Evolutionary conservation across 352 stramenopile genomes (phyloP), one percentile per base, ranked within the genome.

Genomic region (Pythium phragmiticola): DNA sequence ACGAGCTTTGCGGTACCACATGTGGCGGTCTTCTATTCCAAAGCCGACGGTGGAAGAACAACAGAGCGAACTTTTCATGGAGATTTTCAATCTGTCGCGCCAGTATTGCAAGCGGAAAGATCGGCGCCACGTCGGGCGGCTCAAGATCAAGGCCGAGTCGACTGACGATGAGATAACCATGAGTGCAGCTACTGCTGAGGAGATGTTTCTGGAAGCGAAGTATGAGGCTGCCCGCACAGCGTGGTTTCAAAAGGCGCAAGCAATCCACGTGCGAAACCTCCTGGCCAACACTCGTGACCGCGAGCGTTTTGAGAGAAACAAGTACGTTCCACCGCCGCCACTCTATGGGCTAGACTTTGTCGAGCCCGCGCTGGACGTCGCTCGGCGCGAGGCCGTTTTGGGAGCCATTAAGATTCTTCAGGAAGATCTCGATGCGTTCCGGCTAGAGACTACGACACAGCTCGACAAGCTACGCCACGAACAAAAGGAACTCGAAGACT

Each of bases 51-150:
- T 47, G 0, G 80, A 90, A 36, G 85, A 94, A 61, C 64, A 73
- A 3, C 63, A 75, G 19, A 90, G 78, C 46, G 70, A 73, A 30
- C 64, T 89, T 1, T 92, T 91, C 59, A 84, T 92, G 64, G 74
- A 89, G 45, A 88, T 90, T 8, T 89, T 90, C 36, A 66, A 84
- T 55, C 63, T 90, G 0, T 94, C 85, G 28, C 68, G 74, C 2
- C 83, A 92, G 60, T 94, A 94, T 42, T 91, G 81, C 55, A 72
- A 91, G 41, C 74, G 78, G 1, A 94, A 94, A 47, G 73, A 82
- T 2, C 70, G 77, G 3, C 76, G 85, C 2, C 85, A 94, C 46
- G 39, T 63, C 82, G 30, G 67, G 42, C 17, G 37, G 52, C 3
- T 76, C 23, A 64, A 74, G 39, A 6, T 3, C 7, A 8, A 34